Evolutionary conservation across 1,284 basidiomycete genomes (phyloP), one percentile per base, ranked within the genome.

Genomic region (Ustilago trichophora): DNA sequence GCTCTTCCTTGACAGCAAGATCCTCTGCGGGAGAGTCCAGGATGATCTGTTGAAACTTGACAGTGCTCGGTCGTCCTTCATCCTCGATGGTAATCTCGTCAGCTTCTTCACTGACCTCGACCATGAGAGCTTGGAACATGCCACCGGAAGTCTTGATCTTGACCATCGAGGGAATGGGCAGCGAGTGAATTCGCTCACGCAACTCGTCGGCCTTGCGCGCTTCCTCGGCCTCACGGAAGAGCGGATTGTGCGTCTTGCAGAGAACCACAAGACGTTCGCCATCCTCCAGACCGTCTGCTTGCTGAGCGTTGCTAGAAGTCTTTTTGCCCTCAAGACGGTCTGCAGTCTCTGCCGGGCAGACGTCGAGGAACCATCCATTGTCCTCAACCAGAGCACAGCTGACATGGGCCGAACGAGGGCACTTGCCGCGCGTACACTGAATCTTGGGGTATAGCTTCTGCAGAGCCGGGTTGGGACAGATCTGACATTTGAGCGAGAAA

Each of bases 381-480:
- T 49, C 52, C 43, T 78, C 73, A 19, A 73, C 50, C 27, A 78
- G 53, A 0, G 95, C 95, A 81, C 95, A 98, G 2, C 89, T 90
- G 24, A 96, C 89, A 79, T 98, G 95, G 82, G 91, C 96, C 0
- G 95, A 92, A 73, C 91, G 91, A 2, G 91, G 86, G 78, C 95
- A 96, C 83, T 92, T 93, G 56, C 92, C 92, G 80, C 92, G 92
- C 10, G 91, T 91, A 80, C 93, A 97, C 77, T 97, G 93, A 25
- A 96, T 88, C 53, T 93, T 93, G 4, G 92, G 92, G 6, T 95
- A 95, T 62, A 92, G 89, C 8, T 84, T 85, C 67, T 89, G 90
- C 15, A 86, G 82, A 29, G 85, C 85, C 22, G 83, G 85, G 77
- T 88, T 91, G 24, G 85, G 85, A 80, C 94, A 98, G 6, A 88